Conservation (phyloP, 108 stramenopile species). For the Skeletonema marinoi region DNA sequence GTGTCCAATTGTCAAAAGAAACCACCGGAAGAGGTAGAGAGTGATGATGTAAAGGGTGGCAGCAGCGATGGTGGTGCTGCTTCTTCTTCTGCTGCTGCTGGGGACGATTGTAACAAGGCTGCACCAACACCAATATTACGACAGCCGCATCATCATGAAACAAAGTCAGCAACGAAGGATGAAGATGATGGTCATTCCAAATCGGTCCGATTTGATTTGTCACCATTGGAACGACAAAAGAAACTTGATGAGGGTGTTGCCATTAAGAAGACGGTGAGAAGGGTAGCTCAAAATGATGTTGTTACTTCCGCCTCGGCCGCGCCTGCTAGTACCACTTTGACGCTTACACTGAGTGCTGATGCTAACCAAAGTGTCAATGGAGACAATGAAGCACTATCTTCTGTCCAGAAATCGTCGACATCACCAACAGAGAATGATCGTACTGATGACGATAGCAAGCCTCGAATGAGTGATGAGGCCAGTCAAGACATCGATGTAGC, state of each 20-base stretch:
- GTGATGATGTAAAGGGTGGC: neutral
- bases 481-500: neutral
- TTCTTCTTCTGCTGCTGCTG: neutral
- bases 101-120: neutral
- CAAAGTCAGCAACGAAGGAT: neutral
- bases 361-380: neutral
- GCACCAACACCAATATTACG: neutral
- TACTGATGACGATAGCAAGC: neutral
- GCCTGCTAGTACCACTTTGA: neutral
- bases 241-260: neutral
- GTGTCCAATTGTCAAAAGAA: neutral
- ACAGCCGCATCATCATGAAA: neutral
- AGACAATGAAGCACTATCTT: neutral
- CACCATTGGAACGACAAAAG: neutral
- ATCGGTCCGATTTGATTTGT: slow-evolving; percentile 14
- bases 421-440: neutral
- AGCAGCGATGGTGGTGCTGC: neutral
- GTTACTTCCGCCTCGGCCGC: neutral
- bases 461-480: neutral
- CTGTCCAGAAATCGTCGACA: neutral
- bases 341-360: too few species aligned
- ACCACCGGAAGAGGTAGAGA: neutral
- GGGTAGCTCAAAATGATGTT: neutral
- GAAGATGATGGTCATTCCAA: neutral
- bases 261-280: neutral